phyloP scores from a whole-genome alignment of 306 rosid species.

The Benincasa hispida region DNA sequence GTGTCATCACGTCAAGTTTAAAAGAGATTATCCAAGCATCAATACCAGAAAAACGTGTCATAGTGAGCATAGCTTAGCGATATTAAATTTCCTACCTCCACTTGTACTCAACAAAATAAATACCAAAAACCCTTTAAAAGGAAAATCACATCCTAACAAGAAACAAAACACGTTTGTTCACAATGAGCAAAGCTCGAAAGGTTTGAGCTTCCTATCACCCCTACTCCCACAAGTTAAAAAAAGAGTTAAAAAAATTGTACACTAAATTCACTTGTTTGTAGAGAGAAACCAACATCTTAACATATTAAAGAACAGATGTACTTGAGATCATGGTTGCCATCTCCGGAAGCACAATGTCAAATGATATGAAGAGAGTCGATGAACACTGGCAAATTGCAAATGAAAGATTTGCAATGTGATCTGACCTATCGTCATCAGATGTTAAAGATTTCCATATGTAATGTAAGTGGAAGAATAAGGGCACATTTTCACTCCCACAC shows the following conservation, averaged over 20 bases:
- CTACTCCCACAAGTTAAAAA: too few species aligned
- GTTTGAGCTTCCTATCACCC: too few species aligned
- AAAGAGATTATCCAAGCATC: background rate
- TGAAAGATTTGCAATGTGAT: background rate
- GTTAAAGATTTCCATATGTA: background rate
- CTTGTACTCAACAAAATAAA: too few species aligned
- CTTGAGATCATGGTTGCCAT: background rate
- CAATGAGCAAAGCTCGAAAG: too few species aligned
- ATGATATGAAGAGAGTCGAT: background rate
- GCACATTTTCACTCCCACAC: background rate
- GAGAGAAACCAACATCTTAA: background rate
- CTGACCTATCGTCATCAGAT: background rate
- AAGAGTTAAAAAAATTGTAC: background rate
- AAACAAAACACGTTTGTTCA: background rate
- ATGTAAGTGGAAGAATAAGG: background rate
- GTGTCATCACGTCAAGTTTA: background rate
- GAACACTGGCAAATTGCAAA: background rate
- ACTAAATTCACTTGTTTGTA: background rate
- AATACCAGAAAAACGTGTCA: background rate
- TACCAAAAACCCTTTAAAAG: background rate
- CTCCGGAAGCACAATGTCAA: background rate
- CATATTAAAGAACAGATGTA: background rate
- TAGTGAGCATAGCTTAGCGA: too few species aligned
- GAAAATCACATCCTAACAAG: background rate
- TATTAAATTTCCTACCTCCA: too few species aligned